A percentile compares a stretch with the other conserved stretches of the same genome.
Evolutionary conservation across 2,329 filamentous ascomycete genomes (phyloP).

Genomic region (Ascochyta viciae-villosae): DNA sequence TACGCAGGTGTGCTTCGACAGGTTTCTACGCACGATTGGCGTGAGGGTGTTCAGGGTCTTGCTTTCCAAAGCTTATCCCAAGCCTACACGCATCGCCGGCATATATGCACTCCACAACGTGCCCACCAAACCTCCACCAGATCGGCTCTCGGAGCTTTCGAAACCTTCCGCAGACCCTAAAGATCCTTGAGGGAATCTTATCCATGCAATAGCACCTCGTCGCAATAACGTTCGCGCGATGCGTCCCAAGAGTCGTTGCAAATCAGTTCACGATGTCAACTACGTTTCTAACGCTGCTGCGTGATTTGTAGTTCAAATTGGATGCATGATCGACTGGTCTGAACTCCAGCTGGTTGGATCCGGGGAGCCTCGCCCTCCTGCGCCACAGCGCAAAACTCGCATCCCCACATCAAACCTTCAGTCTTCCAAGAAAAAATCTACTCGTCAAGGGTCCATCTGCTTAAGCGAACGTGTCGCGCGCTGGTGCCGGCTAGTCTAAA

Average conservation of each 20-base stretch:
- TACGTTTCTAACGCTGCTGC: constrained; percentile 6
- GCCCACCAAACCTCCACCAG: not conserved
- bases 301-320: constrained; percentile 4
- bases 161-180: not conserved
- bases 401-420: not conserved
- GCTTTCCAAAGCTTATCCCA: not conserved
- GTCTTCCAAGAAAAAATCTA: not conserved
- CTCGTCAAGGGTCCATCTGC: not conserved
- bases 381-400: constrained; percentile 2
- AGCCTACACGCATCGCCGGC: not conserved
- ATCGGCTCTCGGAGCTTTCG: not conserved
- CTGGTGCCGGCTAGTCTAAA: not conserved
- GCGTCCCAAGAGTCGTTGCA: not conserved
- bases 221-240: not conserved
- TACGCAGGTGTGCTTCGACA: not conserved
- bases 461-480: not conserved
- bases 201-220: not conserved
- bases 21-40: constrained; percentile 4
- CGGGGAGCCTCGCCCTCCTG: not conserved
- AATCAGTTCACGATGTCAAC: not conserved
- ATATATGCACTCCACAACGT: constrained; percentile 2
- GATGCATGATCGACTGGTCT: not conserved
- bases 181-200: not conserved
- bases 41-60: not conserved
- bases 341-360: constrained; percentile 1